Evolutionary conservation across 768 basidiomycete species (phyloP).

Genomic region (Phaeolepiota aurea): DNA sequence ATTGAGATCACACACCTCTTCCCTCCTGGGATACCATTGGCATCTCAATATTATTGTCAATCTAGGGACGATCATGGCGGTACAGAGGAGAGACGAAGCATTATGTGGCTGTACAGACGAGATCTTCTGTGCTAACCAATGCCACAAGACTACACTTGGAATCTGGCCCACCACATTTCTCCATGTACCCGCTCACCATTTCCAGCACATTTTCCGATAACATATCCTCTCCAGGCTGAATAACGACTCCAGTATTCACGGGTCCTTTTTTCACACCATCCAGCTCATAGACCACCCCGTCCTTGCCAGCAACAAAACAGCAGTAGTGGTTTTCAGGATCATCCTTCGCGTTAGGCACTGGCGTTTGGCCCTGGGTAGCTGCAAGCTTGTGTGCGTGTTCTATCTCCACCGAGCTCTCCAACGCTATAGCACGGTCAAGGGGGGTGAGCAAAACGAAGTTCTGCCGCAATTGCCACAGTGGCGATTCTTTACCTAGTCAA

Average conservation of each 20-base stretch:
- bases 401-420: conserved; percentile 26
- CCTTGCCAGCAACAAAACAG: conserved; percentile 20
- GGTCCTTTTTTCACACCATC: conserved; percentile 24
- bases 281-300: conserved; percentile 23
- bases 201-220: conserved; percentile 10
- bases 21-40: too few species aligned
- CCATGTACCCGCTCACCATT: conserved; percentile 15
- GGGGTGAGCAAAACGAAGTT: conserved; percentile 15
- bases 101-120: too few species aligned
- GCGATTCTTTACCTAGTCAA: conserved; percentile 12
- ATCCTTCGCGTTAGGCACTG: conserved; percentile 19
- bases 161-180: too few species aligned
- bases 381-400: conserved; percentile 20
- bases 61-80: too few species aligned
- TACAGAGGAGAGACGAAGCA: too few species aligned
- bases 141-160: too few species aligned
- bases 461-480: conserved; percentile 15
- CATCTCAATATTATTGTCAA: too few species aligned
- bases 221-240: conserved; percentile 16
- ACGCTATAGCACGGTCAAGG: conserved; percentile 17
- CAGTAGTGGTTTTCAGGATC: conserved; percentile 24
- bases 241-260: conserved; percentile 13
- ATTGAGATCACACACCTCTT: too few species aligned
- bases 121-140: too few species aligned
- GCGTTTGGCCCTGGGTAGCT: conserved; percentile 20